Evolutionary conservation across 2,329 filamentous ascomycete species (phyloP).

Genomic region (Xylariaceae sp.): DNA sequence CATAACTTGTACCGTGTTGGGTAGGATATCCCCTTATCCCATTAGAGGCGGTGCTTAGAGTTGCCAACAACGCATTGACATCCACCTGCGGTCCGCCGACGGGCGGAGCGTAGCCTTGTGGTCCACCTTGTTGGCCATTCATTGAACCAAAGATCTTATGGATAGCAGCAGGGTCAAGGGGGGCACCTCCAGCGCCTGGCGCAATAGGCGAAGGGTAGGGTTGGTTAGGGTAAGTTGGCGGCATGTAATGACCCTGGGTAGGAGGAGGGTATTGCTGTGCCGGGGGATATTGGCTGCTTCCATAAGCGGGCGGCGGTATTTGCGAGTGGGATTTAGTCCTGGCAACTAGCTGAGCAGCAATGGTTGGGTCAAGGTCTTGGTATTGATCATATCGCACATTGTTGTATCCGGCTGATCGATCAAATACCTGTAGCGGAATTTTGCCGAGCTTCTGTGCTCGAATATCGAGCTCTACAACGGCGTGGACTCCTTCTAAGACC

Average conservation of each 20-base stretch:
- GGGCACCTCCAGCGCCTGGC: conserved; percentile 20
- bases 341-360: conserved; percentile 81
- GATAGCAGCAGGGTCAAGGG: conserved; percentile 44
- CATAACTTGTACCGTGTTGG: conserved; percentile 41
- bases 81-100: conserved; percentile 37
- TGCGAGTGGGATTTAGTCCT: conserved; percentile 64
- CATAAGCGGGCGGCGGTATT: conserved; percentile 36
- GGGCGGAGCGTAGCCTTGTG: conserved; percentile 33
- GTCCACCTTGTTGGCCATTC: conserved; percentile 36
- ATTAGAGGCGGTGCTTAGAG: conserved; percentile 37
- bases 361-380: conserved; percentile 76
- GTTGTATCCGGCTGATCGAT: conserved; percentile 74
- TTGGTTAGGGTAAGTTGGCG: conserved; percentile 30
- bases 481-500: conserved; percentile 86
- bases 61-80: conserved; percentile 38
- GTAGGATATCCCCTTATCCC: conserved; percentile 31
- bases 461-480: conserved; percentile 78
- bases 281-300: conserved; percentile 37
- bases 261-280: conserved; percentile 34
- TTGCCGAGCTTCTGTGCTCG: conserved; percentile 73
- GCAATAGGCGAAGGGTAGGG: conserved; percentile 27
- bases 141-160: conserved; percentile 45
- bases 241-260: conserved; percentile 43
- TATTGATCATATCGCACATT: conserved; percentile 90
- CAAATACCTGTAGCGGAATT: conserved; percentile 84